Evolutionary conservation across 768 basidiomycete genomes (phyloP).

Genomic region (Collybia nuda): DNA sequence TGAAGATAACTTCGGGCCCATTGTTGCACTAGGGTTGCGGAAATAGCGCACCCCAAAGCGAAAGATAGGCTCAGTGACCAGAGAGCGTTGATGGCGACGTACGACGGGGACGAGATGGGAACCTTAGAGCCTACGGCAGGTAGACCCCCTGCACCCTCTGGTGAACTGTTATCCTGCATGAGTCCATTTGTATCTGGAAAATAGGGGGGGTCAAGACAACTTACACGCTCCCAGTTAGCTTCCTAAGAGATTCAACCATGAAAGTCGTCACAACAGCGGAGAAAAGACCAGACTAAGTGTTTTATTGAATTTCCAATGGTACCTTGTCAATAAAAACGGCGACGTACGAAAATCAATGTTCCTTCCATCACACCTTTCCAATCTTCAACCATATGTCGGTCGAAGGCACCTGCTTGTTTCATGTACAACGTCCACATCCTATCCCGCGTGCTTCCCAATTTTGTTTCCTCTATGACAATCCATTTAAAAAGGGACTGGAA

Average conservation of each 20-base stretch:
- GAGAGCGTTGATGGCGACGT: conserved; percentile 32
- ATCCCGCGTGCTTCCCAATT: no score
- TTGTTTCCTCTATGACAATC: no score
- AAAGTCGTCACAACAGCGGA: conserved; percentile 21
- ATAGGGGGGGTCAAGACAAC: conserved; percentile 10
- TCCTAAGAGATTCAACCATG: conserved; percentile 19
- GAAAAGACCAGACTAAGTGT: conserved; percentile 18
- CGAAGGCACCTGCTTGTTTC: conserved; percentile 16
- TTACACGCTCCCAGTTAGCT: conserved; percentile 9
- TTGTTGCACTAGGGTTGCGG: conserved; percentile 45
- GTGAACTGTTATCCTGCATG: conserved; percentile 9
- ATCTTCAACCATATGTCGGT: conserved; percentile 11
- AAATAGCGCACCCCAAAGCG: conserved; percentile 38
- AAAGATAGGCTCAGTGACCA: conserved; percentile 47
- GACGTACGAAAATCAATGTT: conserved; percentile 17
- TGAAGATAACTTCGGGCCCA: conserved; percentile 43
- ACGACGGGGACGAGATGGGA: conserved; percentile 18
- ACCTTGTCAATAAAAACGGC: not conserved
- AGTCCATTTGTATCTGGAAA: conserved; percentile 10
- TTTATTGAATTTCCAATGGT: not conserved
- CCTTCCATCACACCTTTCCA: conserved; percentile 20
- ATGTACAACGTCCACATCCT: conserved; percentile 19
- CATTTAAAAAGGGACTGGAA: no score
- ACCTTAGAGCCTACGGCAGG: conserved; percentile 1
- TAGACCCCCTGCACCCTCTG: not conserved